phyloP scores from a whole-genome alignment of 768 basidiomycete species.

The Mrakia blollopis region DNA sequence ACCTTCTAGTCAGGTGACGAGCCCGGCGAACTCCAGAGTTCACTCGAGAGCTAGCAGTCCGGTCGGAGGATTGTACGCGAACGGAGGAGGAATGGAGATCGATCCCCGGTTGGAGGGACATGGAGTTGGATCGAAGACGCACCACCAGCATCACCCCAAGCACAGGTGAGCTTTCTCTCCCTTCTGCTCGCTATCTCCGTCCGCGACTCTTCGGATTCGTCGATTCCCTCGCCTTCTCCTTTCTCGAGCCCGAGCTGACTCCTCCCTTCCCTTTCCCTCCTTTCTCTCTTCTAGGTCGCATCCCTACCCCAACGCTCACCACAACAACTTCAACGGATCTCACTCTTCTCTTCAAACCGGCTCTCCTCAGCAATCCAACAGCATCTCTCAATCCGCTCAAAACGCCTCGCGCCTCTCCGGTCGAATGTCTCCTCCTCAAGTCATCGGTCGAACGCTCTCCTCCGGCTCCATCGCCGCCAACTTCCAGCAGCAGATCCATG shows the following conservation, averaged over 20 bases:
- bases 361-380: conserved; percentile 12
- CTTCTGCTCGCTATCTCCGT: not conserved
- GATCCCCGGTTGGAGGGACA: conserved; percentile 25
- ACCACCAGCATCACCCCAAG: conserved; percentile 31
- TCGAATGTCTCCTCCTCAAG: conserved; percentile 30
- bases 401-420: conserved; percentile 11
- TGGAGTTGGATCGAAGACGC: conserved; percentile 29
- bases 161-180: conserved; percentile 13
- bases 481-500: conserved; percentile 31
- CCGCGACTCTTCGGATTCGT: not conserved
- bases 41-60: conserved; percentile 30
- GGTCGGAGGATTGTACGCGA: conserved; percentile 12
- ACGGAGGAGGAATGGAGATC: conserved; percentile 20
- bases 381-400: conserved; percentile 7
- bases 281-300: conserved; percentile 20
- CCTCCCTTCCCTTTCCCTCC: too few species aligned
- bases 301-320: conserved; percentile 36
- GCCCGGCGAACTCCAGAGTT: conserved; percentile 22
- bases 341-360: conserved; percentile 36
- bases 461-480: conserved; percentile 3
- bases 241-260: not conserved
- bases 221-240: not conserved
- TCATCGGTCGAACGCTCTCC: not conserved
- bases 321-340: conserved; percentile 36
- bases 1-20: conserved; percentile 21